phyloP scores from a whole-genome alignment of 2,329 filamentous ascomycete species.

The Verticillium nubilum region DNA sequence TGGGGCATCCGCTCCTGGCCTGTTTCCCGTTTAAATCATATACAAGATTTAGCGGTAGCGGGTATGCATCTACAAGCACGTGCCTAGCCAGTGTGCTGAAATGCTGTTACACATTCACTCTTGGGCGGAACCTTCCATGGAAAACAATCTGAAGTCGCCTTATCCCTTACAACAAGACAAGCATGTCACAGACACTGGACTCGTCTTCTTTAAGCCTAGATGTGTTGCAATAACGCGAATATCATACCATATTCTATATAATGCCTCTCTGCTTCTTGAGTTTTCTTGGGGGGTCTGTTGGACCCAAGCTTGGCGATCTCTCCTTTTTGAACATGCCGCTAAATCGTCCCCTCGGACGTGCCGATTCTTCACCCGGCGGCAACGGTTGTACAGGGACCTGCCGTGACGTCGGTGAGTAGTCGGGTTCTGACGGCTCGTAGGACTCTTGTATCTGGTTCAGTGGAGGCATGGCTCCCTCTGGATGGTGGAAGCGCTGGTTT shows the following conservation, averaged over 20 bases:
- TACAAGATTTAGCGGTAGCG: too few species aligned
- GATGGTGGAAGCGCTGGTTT: constrained; percentile 7
- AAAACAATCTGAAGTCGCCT: too few species aligned
- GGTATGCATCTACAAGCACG: too few species aligned
- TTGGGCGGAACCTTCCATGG: too few species aligned
- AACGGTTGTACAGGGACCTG: not conserved
- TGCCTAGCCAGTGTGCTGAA: too few species aligned
- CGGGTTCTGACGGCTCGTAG: not conserved
- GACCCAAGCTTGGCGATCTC: not conserved
- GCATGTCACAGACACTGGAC: not conserved
- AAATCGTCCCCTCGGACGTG: not conserved
- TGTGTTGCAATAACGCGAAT: not conserved
- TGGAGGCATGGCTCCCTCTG: not conserved
- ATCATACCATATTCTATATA: not conserved
- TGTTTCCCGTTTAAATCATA: too few species aligned
- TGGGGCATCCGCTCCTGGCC: not conserved
- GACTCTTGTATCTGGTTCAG: not conserved
- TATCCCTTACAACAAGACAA: not conserved
- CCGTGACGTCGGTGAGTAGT: not conserved
- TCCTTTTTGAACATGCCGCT: constrained; percentile 3
- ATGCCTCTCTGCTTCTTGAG: constrained; percentile 1
- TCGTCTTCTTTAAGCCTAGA: not conserved
- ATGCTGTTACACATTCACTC: too few species aligned
- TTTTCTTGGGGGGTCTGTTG: not conserved
- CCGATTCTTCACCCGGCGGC: not conserved